Conservation (phyloP, 768 basidiomycete species). For the Tulasnella sp. region DNA sequence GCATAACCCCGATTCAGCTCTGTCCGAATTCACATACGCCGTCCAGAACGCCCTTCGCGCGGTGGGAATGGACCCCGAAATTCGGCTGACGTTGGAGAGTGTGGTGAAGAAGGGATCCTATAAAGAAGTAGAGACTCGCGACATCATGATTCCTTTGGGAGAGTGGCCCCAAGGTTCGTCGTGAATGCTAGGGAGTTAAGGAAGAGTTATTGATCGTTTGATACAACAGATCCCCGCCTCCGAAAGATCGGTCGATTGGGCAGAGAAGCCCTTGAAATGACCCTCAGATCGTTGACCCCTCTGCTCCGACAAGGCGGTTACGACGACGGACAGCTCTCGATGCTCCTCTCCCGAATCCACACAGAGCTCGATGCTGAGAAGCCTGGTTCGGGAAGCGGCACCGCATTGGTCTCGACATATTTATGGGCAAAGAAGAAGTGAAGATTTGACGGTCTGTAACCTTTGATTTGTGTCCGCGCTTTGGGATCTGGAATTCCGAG, state of each 20-base stretch:
- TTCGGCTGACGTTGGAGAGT: conserved; percentile 16
- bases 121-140: background rate
- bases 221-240: conserved; percentile 9
- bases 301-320: conserved; percentile 15
- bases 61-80: conserved; percentile 18
- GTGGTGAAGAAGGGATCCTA: conserved; percentile 13
- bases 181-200: background rate
- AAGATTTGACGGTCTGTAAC: background rate
- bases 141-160: conserved; percentile 20
- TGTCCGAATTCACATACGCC: conserved; percentile 14
- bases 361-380: conserved; percentile 20
- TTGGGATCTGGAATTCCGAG: background rate
- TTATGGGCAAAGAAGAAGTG: conserved; percentile 19
- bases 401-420: conserved; percentile 15
- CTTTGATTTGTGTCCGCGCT: background rate
- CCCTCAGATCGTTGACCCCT: conserved; percentile 12
- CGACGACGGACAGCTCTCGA: conserved; percentile 16
- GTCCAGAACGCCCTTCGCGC: conserved; percentile 5
- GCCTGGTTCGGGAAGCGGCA: conserved; percentile 7
- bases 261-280: conserved; percentile 18
- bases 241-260: conserved; percentile 8
- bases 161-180: conserved; percentile 15
- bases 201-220: background rate
- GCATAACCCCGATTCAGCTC: conserved; percentile 1
- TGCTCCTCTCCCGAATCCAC: conserved; percentile 19